Evolutionary conservation across 1,284 basidiomycete species (phyloP).

Genomic region (Xanthoconium separans): DNA sequence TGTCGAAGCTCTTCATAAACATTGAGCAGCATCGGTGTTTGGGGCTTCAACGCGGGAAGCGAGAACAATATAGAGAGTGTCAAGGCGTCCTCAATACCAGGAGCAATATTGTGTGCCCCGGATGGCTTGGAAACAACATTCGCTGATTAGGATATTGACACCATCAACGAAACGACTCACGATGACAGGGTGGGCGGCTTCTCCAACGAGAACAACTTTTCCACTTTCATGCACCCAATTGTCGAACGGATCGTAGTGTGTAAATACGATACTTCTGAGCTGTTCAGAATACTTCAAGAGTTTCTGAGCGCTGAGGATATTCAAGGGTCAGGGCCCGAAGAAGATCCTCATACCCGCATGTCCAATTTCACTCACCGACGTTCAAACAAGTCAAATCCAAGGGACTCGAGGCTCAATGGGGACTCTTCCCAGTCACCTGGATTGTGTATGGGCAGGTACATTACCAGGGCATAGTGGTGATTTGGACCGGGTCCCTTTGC

Average conservation of each 20-base stretch:
- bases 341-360: background rate
- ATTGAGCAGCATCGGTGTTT: slow-evolving; percentile 44
- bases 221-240: slow-evolving; percentile 48
- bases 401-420: slow-evolving; percentile 17
- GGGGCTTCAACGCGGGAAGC: slow-evolving; percentile 37
- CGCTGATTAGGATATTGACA: background rate
- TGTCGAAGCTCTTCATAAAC: slow-evolving; percentile 52
- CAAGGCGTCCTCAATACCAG: slow-evolving; percentile 53
- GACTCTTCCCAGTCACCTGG: slow-evolving; percentile 30
- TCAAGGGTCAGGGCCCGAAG: background rate
- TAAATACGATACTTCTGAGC: slow-evolving; percentile 36
- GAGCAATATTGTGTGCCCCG: slow-evolving; percentile 37
- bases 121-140: slow-evolving; percentile 31
- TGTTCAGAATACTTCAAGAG: slow-evolving; percentile 41
- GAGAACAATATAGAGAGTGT: slow-evolving; percentile 50
- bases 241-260: slow-evolving; percentile 37
- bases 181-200: slow-evolving; percentile 51
- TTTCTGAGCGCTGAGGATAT: slow-evolving; percentile 35
- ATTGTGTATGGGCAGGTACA: slow-evolving; percentile 26
- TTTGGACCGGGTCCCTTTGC: slow-evolving; percentile 30
- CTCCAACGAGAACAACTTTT: slow-evolving; percentile 49
- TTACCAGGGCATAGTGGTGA: slow-evolving; percentile 32
- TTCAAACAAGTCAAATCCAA: slow-evolving; percentile 31
- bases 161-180: slow-evolving; percentile 24
- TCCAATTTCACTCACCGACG: slow-evolving; percentile 26